These are phyloP conservation scores for Multifurca ochricompacta DNA, from an alignment of 768 basidiomycete species.

Conservation along the genomic window DNA sequence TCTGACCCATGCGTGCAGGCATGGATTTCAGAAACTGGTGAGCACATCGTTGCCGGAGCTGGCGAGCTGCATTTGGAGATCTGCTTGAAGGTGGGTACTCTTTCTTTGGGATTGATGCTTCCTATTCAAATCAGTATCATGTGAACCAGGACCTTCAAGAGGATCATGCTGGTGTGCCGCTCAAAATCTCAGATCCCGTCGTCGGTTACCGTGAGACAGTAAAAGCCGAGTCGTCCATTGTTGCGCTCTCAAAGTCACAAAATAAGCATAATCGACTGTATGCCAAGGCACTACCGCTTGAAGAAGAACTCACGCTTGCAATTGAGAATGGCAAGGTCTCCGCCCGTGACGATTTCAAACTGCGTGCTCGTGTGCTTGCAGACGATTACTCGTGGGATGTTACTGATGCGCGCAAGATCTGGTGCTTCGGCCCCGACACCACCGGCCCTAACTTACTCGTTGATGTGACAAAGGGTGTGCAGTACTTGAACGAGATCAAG, in stretches of 20 bases:
- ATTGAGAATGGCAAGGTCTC: slow-evolving; percentile 83
- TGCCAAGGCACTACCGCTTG: slow-evolving; percentile 86
- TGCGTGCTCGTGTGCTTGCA: slow-evolving; percentile 89
- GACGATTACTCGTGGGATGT: slow-evolving; percentile 99
- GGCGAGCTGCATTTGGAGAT: slow-evolving; percentile 99
- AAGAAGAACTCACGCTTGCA: slow-evolving; percentile 88
- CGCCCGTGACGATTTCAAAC: slow-evolving; percentile 96
- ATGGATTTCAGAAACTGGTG: slow-evolving; percentile 85
- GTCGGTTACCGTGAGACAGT: slow-evolving; percentile 98
- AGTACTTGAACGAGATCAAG: slow-evolving; percentile 99
- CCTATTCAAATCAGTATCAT: neutral
- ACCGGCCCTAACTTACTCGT: slow-evolving; percentile 95
- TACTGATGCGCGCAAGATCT: slow-evolving; percentile 98
- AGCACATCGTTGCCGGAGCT: slow-evolving; percentile 98
- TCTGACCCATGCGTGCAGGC: slow-evolving; percentile 99
- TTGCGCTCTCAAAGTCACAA: slow-evolving; percentile 97
- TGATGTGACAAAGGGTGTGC: slow-evolving; percentile 98
- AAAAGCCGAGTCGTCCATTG: slow-evolving; percentile 89
- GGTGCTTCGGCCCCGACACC: slow-evolving; percentile 99
- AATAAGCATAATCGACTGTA: slow-evolving; percentile 99
- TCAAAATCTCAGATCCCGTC: slow-evolving; percentile 97
- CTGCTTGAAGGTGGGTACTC: slow-evolving; percentile 75
- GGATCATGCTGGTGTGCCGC: slow-evolving; percentile 98
- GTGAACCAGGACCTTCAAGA: slow-evolving; percentile 87
- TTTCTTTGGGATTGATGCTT: neutral